These are phyloP conservation scores for Aquilaria sinensis DNA, from an alignment of 345 rosid species.

Conservation along the genomic window DNA sequence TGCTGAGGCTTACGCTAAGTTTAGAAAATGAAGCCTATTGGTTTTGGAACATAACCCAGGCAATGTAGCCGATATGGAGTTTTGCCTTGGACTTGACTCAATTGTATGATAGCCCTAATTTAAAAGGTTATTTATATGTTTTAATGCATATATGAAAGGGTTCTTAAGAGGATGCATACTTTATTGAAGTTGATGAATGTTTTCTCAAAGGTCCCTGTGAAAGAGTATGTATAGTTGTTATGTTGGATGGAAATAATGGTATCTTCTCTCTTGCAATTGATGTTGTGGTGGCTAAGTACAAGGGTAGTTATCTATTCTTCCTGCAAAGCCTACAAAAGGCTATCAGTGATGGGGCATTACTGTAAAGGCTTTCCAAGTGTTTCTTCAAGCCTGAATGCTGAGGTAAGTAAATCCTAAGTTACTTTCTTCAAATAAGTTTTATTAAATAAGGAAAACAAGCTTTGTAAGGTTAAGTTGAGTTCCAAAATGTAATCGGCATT, in stretches of 20 bases:
- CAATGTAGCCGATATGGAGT: no score
- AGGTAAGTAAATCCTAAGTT: no score
- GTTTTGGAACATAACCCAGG: no score
- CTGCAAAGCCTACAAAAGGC: not conserved
- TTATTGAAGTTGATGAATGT: not conserved
- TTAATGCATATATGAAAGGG: not conserved
- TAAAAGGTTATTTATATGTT: not conserved
- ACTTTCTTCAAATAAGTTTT: no score
- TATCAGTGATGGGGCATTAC: not conserved
- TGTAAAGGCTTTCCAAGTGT: no score
- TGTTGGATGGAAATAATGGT: not conserved
- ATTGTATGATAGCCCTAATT: not conserved
- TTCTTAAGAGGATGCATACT: not conserved
- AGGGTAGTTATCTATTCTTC: not conserved
- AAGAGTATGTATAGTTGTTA: not conserved
- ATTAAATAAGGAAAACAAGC: no score
- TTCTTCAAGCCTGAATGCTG: no score
- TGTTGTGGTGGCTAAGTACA: not conserved
- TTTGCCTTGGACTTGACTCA: no score
- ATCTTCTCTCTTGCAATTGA: not conserved
- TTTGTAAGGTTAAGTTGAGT: no score
- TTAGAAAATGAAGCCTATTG: no score
- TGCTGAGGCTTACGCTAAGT: not conserved
- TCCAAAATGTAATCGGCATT: no score
- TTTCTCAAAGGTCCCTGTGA: not conserved